Percentiles rank a stretch among this genome's conserved stretches.
Evolutionary conservation across 306 rosid genomes (phyloP).

Genomic region (Quercus aquifolioides): DNA sequence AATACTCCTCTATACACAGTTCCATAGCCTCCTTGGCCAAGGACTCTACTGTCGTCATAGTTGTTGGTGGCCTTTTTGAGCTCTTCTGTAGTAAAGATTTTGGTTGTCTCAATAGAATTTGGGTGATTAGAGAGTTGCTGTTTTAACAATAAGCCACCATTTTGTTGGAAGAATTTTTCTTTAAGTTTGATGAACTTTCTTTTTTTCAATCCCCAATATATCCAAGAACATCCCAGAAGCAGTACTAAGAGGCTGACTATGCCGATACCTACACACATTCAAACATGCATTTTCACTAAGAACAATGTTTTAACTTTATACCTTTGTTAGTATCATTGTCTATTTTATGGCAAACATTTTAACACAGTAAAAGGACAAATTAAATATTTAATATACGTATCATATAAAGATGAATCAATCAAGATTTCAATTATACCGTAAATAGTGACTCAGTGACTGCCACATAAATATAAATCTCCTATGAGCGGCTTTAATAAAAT

Average conservation of each 20-base stretch:
- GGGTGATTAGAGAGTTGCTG: no score
- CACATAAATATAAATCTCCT: no score
- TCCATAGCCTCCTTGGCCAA: conserved; percentile 47
- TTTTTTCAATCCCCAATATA: conserved; percentile 23
- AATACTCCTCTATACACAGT: conserved; percentile 3
- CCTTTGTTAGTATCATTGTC: no score
- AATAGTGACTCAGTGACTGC: no score
- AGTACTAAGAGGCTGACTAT: conserved; percentile 7
- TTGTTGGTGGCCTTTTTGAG: conserved; percentile 44
- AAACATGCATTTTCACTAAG: background rate
- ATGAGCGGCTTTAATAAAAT: no score
- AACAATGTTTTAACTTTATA: no score
- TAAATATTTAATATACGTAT: no score
- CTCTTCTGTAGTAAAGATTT: conserved; percentile 12
- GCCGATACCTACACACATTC: conserved; percentile 16
- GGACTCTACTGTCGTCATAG: conserved; percentile 18
- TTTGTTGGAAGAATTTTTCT: conserved; percentile 27
- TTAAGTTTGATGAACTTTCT: conserved; percentile 30
- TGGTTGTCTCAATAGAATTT: no score
- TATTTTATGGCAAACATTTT: no score
- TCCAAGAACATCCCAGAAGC: conserved; percentile 15
- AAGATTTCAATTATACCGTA: no score
- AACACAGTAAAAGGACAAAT: no score
- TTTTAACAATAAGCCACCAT: conserved; percentile 38
- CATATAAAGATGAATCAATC: no score